Base-by-base conservation (phyloP, 108 stramenopile species). In the Skeletonema marinoi region DNA sequence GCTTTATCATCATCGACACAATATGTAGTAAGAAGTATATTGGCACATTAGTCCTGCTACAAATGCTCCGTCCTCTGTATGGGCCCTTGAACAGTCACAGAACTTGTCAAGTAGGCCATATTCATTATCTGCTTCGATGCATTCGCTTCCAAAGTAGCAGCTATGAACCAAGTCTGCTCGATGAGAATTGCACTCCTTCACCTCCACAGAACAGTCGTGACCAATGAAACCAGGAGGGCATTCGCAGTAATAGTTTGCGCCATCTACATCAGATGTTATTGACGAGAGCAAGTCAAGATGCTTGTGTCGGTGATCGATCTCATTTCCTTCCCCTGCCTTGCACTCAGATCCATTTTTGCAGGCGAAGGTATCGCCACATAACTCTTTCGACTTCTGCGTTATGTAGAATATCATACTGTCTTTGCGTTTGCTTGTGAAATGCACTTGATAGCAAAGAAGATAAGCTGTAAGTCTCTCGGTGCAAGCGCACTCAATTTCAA, bases 1-100 rank as follows among this genome's bases (percentile, higher is more conserved):
- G 16, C n/a, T 33, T 33, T 16, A 25, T 56, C 54, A 0, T 69
- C 56, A 21, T 32, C 41, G 19, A 63, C 65, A 42, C 78, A 78
- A 78, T 44, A 71, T 42, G 64, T 42, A 3, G 65, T 67, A 5
- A 5, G 70, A 71, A 32, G 41, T 58, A 29, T 78, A 78, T 65
- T 78, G 70, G 31, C 78, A 78, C 78, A 78, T 78, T 14, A 78
- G 48, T 32, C 78, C 78, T 36, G 70, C 70, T 12, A 60, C 36
- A 3, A 78, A 61, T 32, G 32, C 8, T 35, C 64, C 70, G 17
- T 65, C 62, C 4, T 48, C 63, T n/a, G 6, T n/a, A 19, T 63
- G 16, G 4, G 78, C 70, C 13, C 21, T 59, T n/a, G 64, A 71
- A 46, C 78, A 78, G 36, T 71, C 78, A 25, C 78, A 78, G 44